phyloP scores from a whole-genome alignment of 257 asterid species.

The Rehmannia glutinosa region DNA sequence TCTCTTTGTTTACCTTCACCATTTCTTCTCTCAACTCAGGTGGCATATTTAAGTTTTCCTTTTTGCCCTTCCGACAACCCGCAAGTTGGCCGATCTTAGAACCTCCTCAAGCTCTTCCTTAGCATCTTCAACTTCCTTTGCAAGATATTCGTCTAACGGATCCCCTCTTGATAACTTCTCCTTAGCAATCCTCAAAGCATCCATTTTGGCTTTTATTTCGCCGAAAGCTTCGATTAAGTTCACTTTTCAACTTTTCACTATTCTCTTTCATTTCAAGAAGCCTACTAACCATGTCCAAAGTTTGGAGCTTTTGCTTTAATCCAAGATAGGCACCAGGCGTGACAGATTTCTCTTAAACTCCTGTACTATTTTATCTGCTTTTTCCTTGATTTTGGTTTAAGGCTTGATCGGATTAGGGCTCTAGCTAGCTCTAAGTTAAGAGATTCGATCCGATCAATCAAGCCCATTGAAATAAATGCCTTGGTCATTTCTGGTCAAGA shows the following conservation, averaged over 20 bases:
- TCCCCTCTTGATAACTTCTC: slow-evolving; percentile 27
- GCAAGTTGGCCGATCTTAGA: slow-evolving; percentile 38
- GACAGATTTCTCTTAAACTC: slow-evolving; percentile 43
- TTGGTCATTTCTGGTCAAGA: slow-evolving; percentile 43
- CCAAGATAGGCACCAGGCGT: slow-evolving; percentile 40
- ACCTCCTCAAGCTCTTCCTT: slow-evolving; percentile 32
- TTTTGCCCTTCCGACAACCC: slow-evolving; percentile 29
- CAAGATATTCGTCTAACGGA: slow-evolving; percentile 28
- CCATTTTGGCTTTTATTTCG: slow-evolving; percentile 35
- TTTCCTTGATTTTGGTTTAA: slow-evolving; percentile 25
- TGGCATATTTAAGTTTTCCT: slow-evolving; percentile 14
- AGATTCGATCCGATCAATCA: slow-evolving; percentile 31
- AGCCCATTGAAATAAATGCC: slow-evolving; percentile 44
- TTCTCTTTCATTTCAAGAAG: slow-evolving; percentile 36
- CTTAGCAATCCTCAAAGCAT: slow-evolving; percentile 24
- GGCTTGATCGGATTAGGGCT: slow-evolving; percentile 34
- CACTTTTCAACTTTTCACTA: slow-evolving; percentile 38
- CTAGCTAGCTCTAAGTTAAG: slow-evolving; percentile 44
- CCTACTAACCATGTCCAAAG: slow-evolving; percentile 25
- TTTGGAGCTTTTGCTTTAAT: slow-evolving; percentile 40
- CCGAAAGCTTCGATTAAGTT: slow-evolving; percentile 38
- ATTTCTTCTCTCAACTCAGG: slow-evolving; percentile 35
- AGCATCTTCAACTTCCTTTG: slow-evolving; percentile 23
- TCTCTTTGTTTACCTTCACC: slow-evolving; percentile 28
- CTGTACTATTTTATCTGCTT: slow-evolving; percentile 33